Percentiles rank a stretch among this genome's conserved stretches.
Conservation (phyloP, 257 asterid species). For the Jacaranda copaia region DNA sequence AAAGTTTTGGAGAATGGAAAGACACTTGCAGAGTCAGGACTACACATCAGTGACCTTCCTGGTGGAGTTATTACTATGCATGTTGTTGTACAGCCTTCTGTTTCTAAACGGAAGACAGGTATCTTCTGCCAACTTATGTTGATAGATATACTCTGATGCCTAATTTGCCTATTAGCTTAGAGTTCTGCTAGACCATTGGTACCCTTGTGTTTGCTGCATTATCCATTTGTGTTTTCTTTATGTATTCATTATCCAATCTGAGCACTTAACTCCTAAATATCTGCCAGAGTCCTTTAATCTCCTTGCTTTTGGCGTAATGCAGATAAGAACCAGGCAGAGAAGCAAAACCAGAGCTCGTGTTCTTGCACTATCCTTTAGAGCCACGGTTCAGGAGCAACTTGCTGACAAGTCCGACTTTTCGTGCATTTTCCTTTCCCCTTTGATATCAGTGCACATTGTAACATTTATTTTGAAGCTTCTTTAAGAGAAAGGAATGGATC, state of each 20-base stretch:
- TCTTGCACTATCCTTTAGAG: constrained; percentile 51
- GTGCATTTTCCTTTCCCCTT: background rate
- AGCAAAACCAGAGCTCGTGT: constrained; percentile 41
- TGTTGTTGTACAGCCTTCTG: constrained; percentile 63
- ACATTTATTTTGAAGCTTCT: constrained; percentile 23
- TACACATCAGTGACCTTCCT: constrained; percentile 52
- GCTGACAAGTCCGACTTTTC: constrained; percentile 1
- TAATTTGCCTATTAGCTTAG: background rate
- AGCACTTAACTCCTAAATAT: background rate
- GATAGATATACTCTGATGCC: background rate
- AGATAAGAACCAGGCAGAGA: constrained; percentile 37
- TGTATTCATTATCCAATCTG: background rate
- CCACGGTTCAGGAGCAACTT: constrained; percentile 3
- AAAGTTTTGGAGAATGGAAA: constrained; percentile 58
- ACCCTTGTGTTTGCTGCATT: constrained; percentile 5
- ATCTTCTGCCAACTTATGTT: constrained; percentile 5
- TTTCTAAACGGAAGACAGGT: constrained; percentile 52
- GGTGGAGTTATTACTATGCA: constrained; percentile 66
- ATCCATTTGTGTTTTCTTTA: background rate
- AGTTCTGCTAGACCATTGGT: too few species aligned
- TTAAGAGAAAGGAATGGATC: constrained; percentile 8
- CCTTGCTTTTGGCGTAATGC: constrained; percentile 26
- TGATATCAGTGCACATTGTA: constrained; percentile 5
- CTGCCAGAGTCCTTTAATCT: background rate
- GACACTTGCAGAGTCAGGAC: constrained; percentile 61